phyloP scores from a whole-genome alignment of 192 early-diverging fungal species.

The Coemansia sp. region DNA sequence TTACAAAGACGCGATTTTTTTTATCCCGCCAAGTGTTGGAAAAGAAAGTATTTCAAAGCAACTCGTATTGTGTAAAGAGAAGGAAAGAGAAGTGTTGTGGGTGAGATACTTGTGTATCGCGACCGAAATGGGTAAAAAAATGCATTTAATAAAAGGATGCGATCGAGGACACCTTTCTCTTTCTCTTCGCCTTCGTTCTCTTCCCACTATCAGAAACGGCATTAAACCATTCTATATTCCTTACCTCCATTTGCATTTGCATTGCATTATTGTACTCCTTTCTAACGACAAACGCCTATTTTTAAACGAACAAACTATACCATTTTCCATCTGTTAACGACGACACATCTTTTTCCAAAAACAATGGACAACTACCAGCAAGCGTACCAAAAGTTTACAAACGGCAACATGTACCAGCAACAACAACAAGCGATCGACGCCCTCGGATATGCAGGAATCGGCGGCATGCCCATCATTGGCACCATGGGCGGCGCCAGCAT shows the following conservation, averaged over 20 bases:
- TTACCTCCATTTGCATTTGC: not conserved
- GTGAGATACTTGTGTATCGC: no score
- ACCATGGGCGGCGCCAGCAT: not conserved
- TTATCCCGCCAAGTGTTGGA: not conserved
- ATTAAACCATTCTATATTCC: not conserved
- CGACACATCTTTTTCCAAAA: not conserved
- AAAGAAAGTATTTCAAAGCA: not conserved
- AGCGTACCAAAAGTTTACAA: conserved; percentile 10
- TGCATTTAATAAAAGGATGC: not conserved
- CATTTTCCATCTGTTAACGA: not conserved
- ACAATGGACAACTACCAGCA: conserved; percentile 15
- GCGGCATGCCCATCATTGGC: conserved; percentile 9
- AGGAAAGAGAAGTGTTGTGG: not conserved
- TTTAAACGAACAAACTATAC: not conserved
- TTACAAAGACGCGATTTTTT: not conserved
- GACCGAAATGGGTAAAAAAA: conserved; percentile 1
- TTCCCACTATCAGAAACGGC: not conserved
- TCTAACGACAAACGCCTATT: not conserved
- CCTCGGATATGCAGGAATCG: conserved; percentile 1
- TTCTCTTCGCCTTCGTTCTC: not conserved
- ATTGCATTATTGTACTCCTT: not conserved
- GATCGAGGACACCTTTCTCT: not conserved
- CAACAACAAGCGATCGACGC: conserved; percentile 4
- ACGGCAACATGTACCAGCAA: not conserved
- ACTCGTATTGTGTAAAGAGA: not conserved